Percentiles rank a stretch among this genome's conserved stretches.
Conservation (phyloP, 192 early-diverging fungal genomes). For the Backusella mclennaniae region DNA sequence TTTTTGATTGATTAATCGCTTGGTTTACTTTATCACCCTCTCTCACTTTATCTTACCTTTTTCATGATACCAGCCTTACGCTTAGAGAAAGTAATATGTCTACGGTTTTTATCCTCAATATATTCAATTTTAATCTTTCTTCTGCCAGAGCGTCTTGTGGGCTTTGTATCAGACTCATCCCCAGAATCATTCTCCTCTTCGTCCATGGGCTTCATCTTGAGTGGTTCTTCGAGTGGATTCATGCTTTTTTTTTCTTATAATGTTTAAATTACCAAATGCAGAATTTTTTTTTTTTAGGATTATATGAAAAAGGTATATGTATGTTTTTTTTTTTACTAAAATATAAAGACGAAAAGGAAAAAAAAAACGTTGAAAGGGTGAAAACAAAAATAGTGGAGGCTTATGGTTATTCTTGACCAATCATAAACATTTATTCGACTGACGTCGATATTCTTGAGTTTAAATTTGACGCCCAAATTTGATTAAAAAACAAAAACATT, state of each 20-base stretch:
- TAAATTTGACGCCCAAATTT: background rate
- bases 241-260: background rate
- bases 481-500: background rate
- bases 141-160: conserved; percentile 70
- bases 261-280: conserved; percentile 6
- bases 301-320: background rate
- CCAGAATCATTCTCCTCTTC: conserved; percentile 49
- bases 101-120: conserved; percentile 87
- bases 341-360: background rate
- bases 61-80: conserved; percentile 97
- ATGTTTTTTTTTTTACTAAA: background rate
- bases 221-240: background rate
- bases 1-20: background rate
- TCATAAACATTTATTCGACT: background rate
- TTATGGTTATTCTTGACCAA: background rate
- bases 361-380: background rate
- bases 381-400: background rate
- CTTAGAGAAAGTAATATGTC: conserved; percentile 93
- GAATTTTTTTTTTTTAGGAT: background rate
- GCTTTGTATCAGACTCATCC: conserved; percentile 58
- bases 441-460: conserved; percentile 1
- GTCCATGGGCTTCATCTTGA: conserved; percentile 11
- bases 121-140: conserved; percentile 96
- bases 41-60: conserved; percentile 56
- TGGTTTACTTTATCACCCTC: background rate